phyloP scores from a whole-genome alignment of 352 stramenopile genomes.

The Globisporangium spinosum region DNA sequence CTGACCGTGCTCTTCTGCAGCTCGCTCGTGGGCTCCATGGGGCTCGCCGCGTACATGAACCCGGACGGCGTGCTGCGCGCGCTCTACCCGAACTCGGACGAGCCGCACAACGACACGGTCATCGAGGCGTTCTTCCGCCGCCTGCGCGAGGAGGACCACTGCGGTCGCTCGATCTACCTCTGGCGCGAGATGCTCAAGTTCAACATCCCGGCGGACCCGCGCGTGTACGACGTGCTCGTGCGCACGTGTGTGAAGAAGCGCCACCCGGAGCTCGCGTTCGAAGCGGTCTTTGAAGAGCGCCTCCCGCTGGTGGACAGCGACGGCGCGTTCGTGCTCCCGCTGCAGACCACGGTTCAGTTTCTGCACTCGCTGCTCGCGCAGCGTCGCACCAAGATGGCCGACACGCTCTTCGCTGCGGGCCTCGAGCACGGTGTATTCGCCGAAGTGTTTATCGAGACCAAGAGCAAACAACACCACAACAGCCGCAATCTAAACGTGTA shows the following conservation, averaged over 20 bases:
- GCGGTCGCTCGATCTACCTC: constrained; percentile 77
- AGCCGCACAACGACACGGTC: constrained; percentile 57
- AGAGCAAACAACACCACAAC: constrained; percentile 1
- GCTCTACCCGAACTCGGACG: constrained; percentile 77
- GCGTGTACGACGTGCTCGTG: constrained; percentile 77
- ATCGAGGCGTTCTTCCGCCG: constrained; percentile 82
- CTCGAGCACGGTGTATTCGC: constrained; percentile 48
- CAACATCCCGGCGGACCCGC: constrained; percentile 56
- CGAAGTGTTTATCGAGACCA: constrained; percentile 46
- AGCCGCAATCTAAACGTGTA: constrained; percentile 38
- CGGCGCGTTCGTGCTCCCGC: constrained; percentile 57
- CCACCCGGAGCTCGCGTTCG: constrained; percentile 73
- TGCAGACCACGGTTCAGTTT: constrained; percentile 56
- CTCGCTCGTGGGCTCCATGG: constrained; percentile 76
- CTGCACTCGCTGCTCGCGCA: constrained; percentile 73
- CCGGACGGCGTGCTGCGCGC: constrained; percentile 73
- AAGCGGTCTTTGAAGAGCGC: constrained; percentile 65
- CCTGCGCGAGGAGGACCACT: constrained; percentile 83
- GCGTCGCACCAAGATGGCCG: constrained; percentile 55
- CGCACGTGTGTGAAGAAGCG: constrained; percentile 83
- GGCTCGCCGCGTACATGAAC: constrained; percentile 81
- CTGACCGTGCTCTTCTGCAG: constrained; percentile 71
- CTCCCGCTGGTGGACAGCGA: constrained; percentile 45
- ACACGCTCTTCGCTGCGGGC: constrained; percentile 58
- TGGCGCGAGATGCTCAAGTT: constrained; percentile 84